These are phyloP conservation scores for Tetrapisispora phaffii DNA, from an alignment of 805 yeast genomes.

Conservation along the genomic window DNA sequence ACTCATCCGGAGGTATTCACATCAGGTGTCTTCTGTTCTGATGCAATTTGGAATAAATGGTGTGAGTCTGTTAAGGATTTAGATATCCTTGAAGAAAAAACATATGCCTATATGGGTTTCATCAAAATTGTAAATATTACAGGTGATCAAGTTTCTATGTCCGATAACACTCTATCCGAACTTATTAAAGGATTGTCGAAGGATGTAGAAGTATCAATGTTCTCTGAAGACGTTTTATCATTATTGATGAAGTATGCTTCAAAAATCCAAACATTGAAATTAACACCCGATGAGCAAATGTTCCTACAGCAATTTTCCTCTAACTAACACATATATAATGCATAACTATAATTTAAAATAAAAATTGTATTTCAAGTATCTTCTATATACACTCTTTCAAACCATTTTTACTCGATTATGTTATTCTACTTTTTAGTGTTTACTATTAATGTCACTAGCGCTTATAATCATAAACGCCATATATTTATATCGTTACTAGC, in stretches of 20 bases:
- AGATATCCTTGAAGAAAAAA: slow-evolving; percentile 80
- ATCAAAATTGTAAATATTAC: slow-evolving; percentile 43
- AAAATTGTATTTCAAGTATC: too few relatives aligned
- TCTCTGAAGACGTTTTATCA: slow-evolving; percentile 22
- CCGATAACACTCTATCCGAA: slow-evolving; percentile 17
- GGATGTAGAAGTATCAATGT: slow-evolving; percentile 23
- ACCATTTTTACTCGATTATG: too few relatives aligned
- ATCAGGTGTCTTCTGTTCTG: slow-evolving; percentile 31
- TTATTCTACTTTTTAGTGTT: too few relatives aligned
- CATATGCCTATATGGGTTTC: slow-evolving; percentile 78
- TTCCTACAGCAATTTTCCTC: slow-evolving; percentile 22
- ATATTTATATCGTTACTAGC: too few relatives aligned
- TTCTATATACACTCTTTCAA: too few relatives aligned
- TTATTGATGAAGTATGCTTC: slow-evolving; percentile 19
- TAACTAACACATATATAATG: neutral
- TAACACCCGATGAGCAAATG: slow-evolving; percentile 16
- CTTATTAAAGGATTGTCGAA: slow-evolving; percentile 21
- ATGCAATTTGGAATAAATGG: slow-evolving; percentile 52
- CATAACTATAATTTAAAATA: neutral
- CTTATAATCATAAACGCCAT: neutral
- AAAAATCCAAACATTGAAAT: slow-evolving; percentile 14
- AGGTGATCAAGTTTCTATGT: slow-evolving; percentile 12
- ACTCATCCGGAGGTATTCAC: slow-evolving; percentile 49
- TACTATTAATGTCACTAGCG: too few relatives aligned
- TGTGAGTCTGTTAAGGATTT: slow-evolving; percentile 54